These are phyloP conservation scores for Xylaria sp. DNA, from an alignment of 2,329 filamentous ascomycete species.

Conservation along the genomic window DNA sequence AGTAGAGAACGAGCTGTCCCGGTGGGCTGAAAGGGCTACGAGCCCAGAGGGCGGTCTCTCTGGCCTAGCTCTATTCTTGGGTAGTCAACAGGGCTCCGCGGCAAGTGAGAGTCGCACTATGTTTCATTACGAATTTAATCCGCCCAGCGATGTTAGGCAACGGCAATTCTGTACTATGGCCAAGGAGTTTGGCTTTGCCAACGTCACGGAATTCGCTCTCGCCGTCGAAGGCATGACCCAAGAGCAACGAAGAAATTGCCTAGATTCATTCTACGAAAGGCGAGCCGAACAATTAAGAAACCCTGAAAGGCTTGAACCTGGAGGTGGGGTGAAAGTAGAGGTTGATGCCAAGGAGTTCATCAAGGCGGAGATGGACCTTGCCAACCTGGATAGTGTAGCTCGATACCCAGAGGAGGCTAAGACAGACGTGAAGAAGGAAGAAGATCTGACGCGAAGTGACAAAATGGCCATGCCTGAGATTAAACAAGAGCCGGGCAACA, in stretches of 20 bases:
- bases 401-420: neutral
- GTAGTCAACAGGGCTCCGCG: constrained; percentile 57
- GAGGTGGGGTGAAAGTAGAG: constrained; percentile 18
- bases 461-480: constrained; percentile 19
- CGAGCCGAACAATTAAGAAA: constrained; percentile 65
- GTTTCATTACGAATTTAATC: constrained; percentile 70
- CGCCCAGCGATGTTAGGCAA: constrained; percentile 76
- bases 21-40: constrained; percentile 73
- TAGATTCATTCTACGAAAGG: constrained; percentile 82
- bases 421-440: constrained; percentile 22
- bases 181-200: constrained; percentile 77
- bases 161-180: constrained; percentile 95
- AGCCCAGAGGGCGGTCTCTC: constrained; percentile 59
- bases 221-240: constrained; percentile 92
- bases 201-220: constrained; percentile 85
- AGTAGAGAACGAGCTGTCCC: constrained; percentile 86
- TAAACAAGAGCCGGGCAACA: constrained; percentile 32
- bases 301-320: constrained; percentile 42
- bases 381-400: neutral
- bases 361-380: constrained; percentile 23
- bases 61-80: constrained; percentile 68
- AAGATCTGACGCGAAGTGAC: constrained; percentile 19
- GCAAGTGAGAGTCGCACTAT: constrained; percentile 39
- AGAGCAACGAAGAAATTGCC: constrained; percentile 78
- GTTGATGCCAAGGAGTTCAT: constrained; percentile 6